Evolutionary conservation across 345 rosid species (phyloP), one percentile per base, ranked within the genome.

Genomic region (Melastoma malabathricum): DNA sequence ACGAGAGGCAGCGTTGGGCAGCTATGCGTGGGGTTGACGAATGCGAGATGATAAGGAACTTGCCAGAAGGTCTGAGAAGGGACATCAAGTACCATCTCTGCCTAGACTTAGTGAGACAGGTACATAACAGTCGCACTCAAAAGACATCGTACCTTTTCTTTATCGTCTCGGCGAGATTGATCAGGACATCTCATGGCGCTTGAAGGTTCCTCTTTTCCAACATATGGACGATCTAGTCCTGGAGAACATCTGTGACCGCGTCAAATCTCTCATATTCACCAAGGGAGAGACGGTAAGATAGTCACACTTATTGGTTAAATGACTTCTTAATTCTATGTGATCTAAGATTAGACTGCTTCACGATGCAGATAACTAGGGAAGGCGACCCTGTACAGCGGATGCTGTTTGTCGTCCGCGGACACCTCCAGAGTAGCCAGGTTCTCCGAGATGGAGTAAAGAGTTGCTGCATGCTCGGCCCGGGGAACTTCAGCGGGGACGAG

Each of bases 11-110:
- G 52, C 68, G 84, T 3, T 92, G 98, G 98, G 98, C 98, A 0
- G 98, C 98, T 0, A 84, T 82, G 96, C 86, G 98, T 0, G 98
- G 98, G 0, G 95, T 92, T 10, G 84, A 92, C 52, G 96, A 92
- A 56, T 76, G 75, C 50, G 81, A 86, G 68, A 86, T 92, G 95
- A 82, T 86, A 47, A 61, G 80, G 13, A 84, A 92, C 61, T 81
- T 86, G 34, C 93, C 95, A 0, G 96, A 92, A 69, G 98, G 96
- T 47, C 79, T 92, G 5, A 62, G 98, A 59, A 77, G 98, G 64
- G 98, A 92, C 66, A 92, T 92, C 71, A 92, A 92, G 62, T 86
- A 92, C 66, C 93, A 92, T 59, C 89, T 92, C 4, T 92, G 98
- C 63, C 64, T 86, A 49, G 98, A 86, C 65, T 68, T 92, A 50